Conservation (phyloP, 1,284 basidiomycete genomes). For the Fomitopsis betulina region DNA sequence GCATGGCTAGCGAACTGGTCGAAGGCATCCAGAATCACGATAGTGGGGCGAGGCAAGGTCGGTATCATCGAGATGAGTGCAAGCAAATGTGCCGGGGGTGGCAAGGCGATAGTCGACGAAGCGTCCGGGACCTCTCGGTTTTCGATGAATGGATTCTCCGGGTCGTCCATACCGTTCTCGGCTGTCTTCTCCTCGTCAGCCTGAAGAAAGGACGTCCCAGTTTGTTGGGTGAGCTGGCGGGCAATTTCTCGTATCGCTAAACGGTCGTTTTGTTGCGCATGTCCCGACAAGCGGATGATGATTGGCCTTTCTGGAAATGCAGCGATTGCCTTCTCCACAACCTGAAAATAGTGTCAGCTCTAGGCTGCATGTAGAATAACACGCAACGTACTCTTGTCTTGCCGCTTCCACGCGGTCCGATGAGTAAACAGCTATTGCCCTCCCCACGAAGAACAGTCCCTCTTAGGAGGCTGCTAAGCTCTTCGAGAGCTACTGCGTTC, state of each 20-base stretch:
- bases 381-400: slow-evolving; percentile 66
- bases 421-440: slow-evolving; percentile 85
- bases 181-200: slow-evolving; percentile 37
- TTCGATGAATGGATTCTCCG: slow-evolving; percentile 37
- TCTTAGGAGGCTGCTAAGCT: slow-evolving; percentile 57
- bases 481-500: slow-evolving; percentile 46
- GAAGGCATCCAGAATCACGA: slow-evolving; percentile 86
- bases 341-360: slow-evolving; percentile 31
- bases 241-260: slow-evolving; percentile 93
- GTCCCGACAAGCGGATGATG: slow-evolving; percentile 80
- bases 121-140: slow-evolving; percentile 16
- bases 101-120: slow-evolving; percentile 31
- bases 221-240: slow-evolving; percentile 71
- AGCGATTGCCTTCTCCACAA: slow-evolving; percentile 53
- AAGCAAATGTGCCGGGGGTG: slow-evolving; percentile 76
- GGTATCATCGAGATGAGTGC: slow-evolving; percentile 76
- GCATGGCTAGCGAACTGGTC: slow-evolving; percentile 89
- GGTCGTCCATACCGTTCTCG: slow-evolving; percentile 29
- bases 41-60: slow-evolving; percentile 70
- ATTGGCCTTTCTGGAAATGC: slow-evolving; percentile 50
- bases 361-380: neutral
- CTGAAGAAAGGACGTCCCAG: slow-evolving; percentile 48
- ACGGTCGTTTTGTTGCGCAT: slow-evolving; percentile 80
- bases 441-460: slow-evolving; percentile 79
- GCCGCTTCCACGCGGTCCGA: slow-evolving; percentile 81